Evolutionary conservation across 2,329 filamentous ascomycete species (phyloP), one percentile per base, ranked within the genome.

Genomic region (Didymella segeticola): DNA sequence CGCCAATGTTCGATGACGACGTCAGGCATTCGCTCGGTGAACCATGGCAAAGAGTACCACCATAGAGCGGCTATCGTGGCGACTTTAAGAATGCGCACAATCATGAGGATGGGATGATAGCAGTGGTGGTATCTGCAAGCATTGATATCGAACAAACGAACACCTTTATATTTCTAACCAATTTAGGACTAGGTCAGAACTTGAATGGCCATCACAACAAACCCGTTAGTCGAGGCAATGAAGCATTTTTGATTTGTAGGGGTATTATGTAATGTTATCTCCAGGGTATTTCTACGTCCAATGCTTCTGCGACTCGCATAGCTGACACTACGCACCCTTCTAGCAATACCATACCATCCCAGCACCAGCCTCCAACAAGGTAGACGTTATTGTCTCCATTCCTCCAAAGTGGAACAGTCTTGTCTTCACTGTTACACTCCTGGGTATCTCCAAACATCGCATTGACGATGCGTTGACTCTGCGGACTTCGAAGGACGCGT

Each of bases 321-420:
- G 84, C 83, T 7, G 83, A 86, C 2, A 83, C 77, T 3, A 86
- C 74, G 49, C 84, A 87, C 1, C 85, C 85, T 65, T 86, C 84
- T 3, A 87, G 67, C 14, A 87, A 60, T 1, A 87, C 83, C 83
- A 87, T 83, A 2, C 84, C 84, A 66, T 87, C 84, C 84, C 84
- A 86, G 60, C 83, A 87, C 85, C 84, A 87, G 0, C 82, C 82
- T 5, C 84, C 84, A 1, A 78, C 76, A 11, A 86, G 62, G 77
- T 80, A 86, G 0, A 87, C 79, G 33, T 79, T 77, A 7, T 78
- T 76, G 43, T 83, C 73, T 0, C 83, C 83, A 52, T 83, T 86
- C 7, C 68, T 75, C 83, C 83, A 86, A 19, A 47, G 26, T 5
- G 57, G 53, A 9, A 62, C 43, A 12, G 54, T 38, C 48, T 70